Conservation (phyloP, 2,329 filamentous ascomycete genomes). For the Colletotrichum abscissum region DNA sequence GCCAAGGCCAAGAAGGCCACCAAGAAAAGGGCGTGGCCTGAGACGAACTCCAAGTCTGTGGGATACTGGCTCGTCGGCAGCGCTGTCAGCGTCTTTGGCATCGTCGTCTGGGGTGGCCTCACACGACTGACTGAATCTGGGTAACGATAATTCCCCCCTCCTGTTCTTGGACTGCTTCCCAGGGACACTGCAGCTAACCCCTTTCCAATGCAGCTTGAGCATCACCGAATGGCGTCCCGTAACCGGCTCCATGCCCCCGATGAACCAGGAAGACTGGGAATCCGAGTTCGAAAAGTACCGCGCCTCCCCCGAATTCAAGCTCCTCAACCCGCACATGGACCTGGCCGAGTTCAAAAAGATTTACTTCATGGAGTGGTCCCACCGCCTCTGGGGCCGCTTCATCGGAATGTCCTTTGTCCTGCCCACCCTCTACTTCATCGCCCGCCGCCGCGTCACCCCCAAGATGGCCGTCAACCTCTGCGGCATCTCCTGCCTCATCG, state of each 20-base stretch:
- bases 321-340: conserved; percentile 93
- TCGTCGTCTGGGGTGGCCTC: conserved; percentile 93
- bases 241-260: conserved; percentile 88
- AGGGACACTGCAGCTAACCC: conserved; percentile 6
- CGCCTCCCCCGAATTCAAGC: conserved; percentile 89
- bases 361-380: conserved; percentile 99
- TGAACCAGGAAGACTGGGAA: conserved; percentile 85
- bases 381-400: conserved; percentile 92
- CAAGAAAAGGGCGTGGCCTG: conserved; percentile 58
- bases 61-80: conserved; percentile 95
- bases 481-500: conserved; percentile 90
- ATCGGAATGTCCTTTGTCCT: conserved; percentile 91
- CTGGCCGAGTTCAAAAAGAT: conserved; percentile 97
- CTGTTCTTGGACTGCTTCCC: not conserved
- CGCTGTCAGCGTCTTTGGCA: conserved; percentile 93
- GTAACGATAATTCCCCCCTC: conserved; percentile 58
- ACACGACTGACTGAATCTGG: conserved; percentile 96
- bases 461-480: conserved; percentile 81
- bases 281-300: conserved; percentile 94
- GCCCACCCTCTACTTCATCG: conserved; percentile 89
- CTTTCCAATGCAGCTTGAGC: conserved; percentile 72
- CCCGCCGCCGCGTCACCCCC: conserved; percentile 79
- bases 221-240: conserved; percentile 99
- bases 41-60: conserved; percentile 79
- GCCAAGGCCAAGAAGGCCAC: conserved; percentile 27